phyloP scores from a whole-genome alignment of 73 alveolate genomes.

The Symbiodinium pilosum region DNA sequence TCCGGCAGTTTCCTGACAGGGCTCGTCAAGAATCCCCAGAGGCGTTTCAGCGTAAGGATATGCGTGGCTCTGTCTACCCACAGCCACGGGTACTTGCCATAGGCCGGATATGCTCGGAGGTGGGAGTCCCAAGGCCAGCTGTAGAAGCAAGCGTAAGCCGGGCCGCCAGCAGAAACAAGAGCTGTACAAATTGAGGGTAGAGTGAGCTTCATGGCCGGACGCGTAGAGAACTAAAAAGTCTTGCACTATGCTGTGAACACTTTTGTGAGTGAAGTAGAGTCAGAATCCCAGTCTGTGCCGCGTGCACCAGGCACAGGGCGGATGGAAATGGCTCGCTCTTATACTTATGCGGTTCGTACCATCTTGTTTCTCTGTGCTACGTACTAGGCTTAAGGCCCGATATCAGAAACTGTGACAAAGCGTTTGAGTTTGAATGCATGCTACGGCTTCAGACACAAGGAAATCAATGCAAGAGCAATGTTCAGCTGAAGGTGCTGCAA shows the following conservation, averaged over 20 bases:
- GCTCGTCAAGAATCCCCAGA: background rate
- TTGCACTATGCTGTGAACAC: no score
- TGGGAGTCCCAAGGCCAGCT: slow-evolving; percentile 5
- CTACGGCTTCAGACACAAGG: background rate
- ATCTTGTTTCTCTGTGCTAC: no score
- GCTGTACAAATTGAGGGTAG: background rate
- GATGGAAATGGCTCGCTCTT: no score
- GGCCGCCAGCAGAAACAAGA: background rate
- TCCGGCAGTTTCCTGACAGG: background rate
- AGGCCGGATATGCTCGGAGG: slow-evolving; percentile 15
- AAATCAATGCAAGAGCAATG: background rate
- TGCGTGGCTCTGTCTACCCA: background rate
- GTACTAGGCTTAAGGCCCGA: background rate
- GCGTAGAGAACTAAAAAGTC: background rate
- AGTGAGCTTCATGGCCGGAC: background rate
- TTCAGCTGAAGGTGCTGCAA: background rate
- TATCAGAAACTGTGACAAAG: background rate
- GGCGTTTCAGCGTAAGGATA: background rate
- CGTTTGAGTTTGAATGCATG: background rate
- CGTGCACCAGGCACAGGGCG: no score
- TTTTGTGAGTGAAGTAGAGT: no score
- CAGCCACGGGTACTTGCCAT: slow-evolving; percentile 14
- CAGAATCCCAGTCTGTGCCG: no score
- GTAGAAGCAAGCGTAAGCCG: slow-evolving; percentile 7
- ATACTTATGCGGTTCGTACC: no score